Evolutionary conservation across 2,329 filamentous ascomycete species (phyloP), one percentile per base, ranked within the genome.

Genomic region (Aspergillus costaricaensis): DNA sequence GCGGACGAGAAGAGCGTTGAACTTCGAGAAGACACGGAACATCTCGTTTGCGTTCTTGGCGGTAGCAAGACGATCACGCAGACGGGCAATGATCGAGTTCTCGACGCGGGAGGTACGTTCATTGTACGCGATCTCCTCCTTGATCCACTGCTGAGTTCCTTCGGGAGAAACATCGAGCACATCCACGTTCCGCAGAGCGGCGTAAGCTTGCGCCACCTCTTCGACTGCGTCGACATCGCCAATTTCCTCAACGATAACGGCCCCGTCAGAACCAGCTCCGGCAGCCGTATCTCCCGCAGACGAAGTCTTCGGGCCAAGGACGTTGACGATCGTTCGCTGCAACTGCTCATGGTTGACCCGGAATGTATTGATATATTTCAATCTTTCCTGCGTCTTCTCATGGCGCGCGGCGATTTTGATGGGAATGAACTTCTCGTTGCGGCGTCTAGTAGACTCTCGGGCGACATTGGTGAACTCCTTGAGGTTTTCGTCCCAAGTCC

Each of bases 1-100:
- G 61, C 95, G 88, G 59, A 99, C 94, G 69, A 99, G 96, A 30
- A 99, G 88, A 2, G 95, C 95, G 74, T 99, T 99, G 85, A 99
- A 99, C 75, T 98, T 98, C 56, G 95, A 98, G 76, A 99, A 99
- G 63, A 99, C 95, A 57, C 96, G 91, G 77, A 99, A 99, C 95
- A 99, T 99, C 78, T 99, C 96, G 73, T 96, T 98, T 43, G 95
- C 95, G 63, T 92, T 96, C 82, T 96, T 97, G 12, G 95, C 94
- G 6, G 92, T 96, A 14, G 93, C 95, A 58, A 99, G 84, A 60
- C 95, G 90, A 77, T 99, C 95, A 70, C 95, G 86, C 32, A 99
- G 83, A 57, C 92, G 86, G 36, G 95, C 92, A 74, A 99, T 99
- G 76, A 99, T 99, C 3, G 95, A 97, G 78, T 99, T 99, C 76